phyloP scores from a whole-genome alignment of 2,329 filamentous ascomycete species.

The Penicillium sp. region DNA sequence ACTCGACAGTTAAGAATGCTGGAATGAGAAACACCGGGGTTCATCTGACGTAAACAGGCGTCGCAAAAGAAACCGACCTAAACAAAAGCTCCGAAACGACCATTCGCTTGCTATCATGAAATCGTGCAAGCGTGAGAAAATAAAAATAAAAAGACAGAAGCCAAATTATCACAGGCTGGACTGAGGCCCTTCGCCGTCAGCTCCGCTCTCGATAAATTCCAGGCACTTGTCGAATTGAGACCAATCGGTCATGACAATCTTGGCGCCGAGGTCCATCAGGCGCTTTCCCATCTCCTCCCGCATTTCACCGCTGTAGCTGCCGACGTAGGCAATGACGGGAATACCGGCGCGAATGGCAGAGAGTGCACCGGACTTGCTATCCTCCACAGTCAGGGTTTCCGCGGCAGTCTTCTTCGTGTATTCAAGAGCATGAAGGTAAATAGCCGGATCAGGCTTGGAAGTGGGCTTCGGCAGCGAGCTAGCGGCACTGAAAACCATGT shows the following conservation, averaged over 20 bases:
- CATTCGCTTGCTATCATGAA: slow-evolving; percentile 35
- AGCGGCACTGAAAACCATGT: slow-evolving; percentile 78
- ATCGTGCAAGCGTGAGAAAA: slow-evolving; percentile 22
- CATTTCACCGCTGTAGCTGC: slow-evolving; percentile 66
- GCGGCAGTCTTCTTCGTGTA: slow-evolving; percentile 67
- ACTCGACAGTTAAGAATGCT: background rate
- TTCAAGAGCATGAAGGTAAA: slow-evolving; percentile 78
- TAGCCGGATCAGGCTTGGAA: slow-evolving; percentile 84
- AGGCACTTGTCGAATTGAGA: slow-evolving; percentile 45
- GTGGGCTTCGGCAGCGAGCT: slow-evolving; percentile 76
- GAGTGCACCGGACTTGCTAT: slow-evolving; percentile 80
- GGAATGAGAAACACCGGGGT: background rate
- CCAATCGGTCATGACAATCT: slow-evolving; percentile 58
- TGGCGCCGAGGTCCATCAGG: slow-evolving; percentile 61
- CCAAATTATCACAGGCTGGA: slow-evolving; percentile 17
- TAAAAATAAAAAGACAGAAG: background rate
- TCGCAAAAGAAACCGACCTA: slow-evolving; percentile 4
- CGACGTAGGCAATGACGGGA: slow-evolving; percentile 79
- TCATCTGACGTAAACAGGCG: background rate
- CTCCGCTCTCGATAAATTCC: slow-evolving; percentile 40
- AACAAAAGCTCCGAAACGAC: slow-evolving; percentile 24
- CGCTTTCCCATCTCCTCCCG: slow-evolving; percentile 64
- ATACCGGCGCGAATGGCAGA: slow-evolving; percentile 76
- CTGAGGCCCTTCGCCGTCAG: slow-evolving; percentile 11
- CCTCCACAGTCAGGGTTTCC: slow-evolving; percentile 80